Base-by-base conservation (phyloP, 208 protist genomes). In the Crithidia thermophila region DNA sequence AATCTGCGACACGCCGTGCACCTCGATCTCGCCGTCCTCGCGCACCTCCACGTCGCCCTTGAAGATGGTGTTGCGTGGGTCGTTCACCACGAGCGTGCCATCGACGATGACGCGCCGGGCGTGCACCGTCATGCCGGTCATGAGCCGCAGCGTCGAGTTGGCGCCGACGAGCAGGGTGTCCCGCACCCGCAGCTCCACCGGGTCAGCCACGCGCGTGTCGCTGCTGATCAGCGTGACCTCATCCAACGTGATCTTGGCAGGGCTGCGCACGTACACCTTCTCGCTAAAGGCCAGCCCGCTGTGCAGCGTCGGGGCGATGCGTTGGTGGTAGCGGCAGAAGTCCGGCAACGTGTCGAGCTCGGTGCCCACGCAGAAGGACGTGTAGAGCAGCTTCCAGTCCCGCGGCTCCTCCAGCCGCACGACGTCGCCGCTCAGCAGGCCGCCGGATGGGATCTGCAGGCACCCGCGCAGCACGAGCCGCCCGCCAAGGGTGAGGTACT, bases 401-500 rank as follows among this genome's bases (percentile, higher is more conserved):
- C 55, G 34, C 43, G 71, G 10, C 30, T 67, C 43, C 28, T 67
- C 67, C 25, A 90, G 51, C 13, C 25, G 46, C n/a, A 74, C 64
- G 3, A 91, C 67, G 0, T 33, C 30, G 25, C 82, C 82, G 55
- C 65, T 74, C 33, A 91, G 59, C 23, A 43, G 55, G 13, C 79
- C 81, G 9, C 85, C 85, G 11, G 70, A 57, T 6, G 81, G 85
- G 31, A 77, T 50, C 49, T 72, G 40, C 66, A 80, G 31, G 40
- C 81, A 91, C 30, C 81, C 81, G 25, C 64, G 75, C 16, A 88
- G n/a, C 4, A 87, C 58, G 2, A 88, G 50, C 8, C 76, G 72
- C 4, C 85, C 85, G n/a, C 77, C 74, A 21, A 86, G 42, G 3
- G 57, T 77, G 27, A 87, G 16, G 47, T 68, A 76, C 47, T 88